Base-by-base conservation (phyloP, 2,329 filamentous ascomycete species). In the Cladosporium sp. region DNA sequence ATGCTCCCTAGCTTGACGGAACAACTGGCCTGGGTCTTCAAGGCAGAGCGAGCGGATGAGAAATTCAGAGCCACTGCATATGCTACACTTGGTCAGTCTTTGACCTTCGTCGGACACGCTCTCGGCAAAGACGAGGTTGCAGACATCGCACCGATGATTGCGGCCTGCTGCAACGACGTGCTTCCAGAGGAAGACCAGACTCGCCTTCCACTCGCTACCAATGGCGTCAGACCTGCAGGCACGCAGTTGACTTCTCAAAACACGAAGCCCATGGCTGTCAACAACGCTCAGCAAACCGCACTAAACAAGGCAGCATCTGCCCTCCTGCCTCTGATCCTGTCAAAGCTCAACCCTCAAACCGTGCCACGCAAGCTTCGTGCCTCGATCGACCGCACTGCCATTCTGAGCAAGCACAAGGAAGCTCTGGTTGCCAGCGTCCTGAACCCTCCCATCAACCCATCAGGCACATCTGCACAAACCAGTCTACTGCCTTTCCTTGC, bases 401-500 rank as follows among this genome's bases (percentile, higher is more conserved):
- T 96, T 57, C 75, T 96, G 20, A 82, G 80, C 4, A 79, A 81
- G 59, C 80, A 87, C 70, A 86, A 85, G 68, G 78, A 86, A 32
- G 87, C 89, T 40, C 89, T 97, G 82, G 68, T 94, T 10, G 85
- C 91, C 5, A 93, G 90, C 70, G 85, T 95, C 12, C 77, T 97
- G 59, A 91, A 94, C 71, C 90, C 91, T 0, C 84, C 61, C 78
- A 83, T 62, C 10, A 53, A 53, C 34, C 32, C 48, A 5, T 44
- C 56, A 13, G 56, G 47, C 17, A 47, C 47, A 2, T 48, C 48
- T 12, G 77, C 75, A 37, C 81, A 83, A 52, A 80, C 88, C 25
- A 94, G 87, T 70, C 87, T 96, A 48, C 74, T 96, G 48, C 92
- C 93, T 0, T 89, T 96, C 65, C 76, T 97, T 24, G 83, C 85